A percentile compares a stretch with the other conserved stretches of the same genome.
Evolutionary conservation across 768 basidiomycete species (phyloP).

Genomic region (Suillus luteus): DNA sequence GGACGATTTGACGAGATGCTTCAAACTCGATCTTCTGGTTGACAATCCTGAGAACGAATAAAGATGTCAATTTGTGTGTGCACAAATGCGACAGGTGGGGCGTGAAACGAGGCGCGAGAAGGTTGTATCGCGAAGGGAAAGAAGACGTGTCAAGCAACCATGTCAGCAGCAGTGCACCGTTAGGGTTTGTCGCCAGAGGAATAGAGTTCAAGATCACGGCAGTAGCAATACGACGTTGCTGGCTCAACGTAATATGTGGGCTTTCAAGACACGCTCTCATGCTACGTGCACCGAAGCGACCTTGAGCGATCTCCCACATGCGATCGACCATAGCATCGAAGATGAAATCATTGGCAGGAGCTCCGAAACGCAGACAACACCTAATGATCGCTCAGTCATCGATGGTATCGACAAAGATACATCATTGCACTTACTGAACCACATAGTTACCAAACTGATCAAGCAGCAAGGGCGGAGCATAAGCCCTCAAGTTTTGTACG

Average conservation of each 20-base stretch:
- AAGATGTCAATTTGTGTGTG: constrained; percentile 95
- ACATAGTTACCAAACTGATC: constrained; percentile 96
- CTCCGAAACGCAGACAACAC: constrained; percentile 88
- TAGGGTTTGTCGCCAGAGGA: constrained; percentile 95
- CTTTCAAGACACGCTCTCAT: constrained; percentile 97
- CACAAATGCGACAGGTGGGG: constrained; percentile 96
- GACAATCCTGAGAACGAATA: constrained; percentile 93
- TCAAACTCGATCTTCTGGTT: constrained; percentile 94
- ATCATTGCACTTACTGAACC: constrained; percentile 57
- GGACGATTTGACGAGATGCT: constrained; percentile 83
- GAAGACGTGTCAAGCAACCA: constrained; percentile 96
- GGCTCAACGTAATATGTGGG: constrained; percentile 80
- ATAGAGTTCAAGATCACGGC: constrained; percentile 97
- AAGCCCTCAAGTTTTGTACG: constrained; percentile 84
- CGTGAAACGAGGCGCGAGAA: constrained; percentile 94
- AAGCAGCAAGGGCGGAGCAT: constrained; percentile 89
- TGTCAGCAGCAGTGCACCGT: constrained; percentile 92
- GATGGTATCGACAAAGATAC: background rate
- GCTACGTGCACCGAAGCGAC: constrained; percentile 95
- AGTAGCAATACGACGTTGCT: constrained; percentile 93
- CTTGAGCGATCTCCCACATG: constrained; percentile 98
- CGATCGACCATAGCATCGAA: constrained; percentile 98
- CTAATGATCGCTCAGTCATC: constrained; percentile 39
- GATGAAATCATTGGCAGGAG: constrained; percentile 91
- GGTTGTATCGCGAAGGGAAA: constrained; percentile 92